phyloP scores from a whole-genome alignment of 2,329 filamentous ascomycete species.

The Parastagonospora nodorum region DNA sequence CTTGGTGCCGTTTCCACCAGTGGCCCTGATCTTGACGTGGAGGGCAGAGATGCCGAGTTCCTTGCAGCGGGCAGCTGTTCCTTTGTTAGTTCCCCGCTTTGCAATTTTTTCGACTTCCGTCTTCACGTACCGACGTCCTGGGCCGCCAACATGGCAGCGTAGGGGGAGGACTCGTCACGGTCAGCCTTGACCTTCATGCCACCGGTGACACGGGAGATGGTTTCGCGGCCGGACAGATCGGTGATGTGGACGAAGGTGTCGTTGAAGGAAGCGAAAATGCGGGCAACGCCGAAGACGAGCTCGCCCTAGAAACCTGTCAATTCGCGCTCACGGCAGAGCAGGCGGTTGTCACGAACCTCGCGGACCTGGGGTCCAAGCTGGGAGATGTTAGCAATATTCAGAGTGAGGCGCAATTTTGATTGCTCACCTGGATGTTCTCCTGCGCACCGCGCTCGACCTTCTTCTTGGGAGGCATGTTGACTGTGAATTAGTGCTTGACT shows the following conservation, averaged over 20 bases:
- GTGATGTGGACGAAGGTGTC: slow-evolving; percentile 87
- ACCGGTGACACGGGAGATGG: slow-evolving; percentile 99
- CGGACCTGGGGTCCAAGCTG: slow-evolving; percentile 89
- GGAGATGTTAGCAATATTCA: slow-evolving; percentile 55
- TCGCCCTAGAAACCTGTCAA: slow-evolving; percentile 65
- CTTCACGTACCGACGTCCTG: slow-evolving; percentile 67
- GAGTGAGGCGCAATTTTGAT: not conserved
- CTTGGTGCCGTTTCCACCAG: slow-evolving; percentile 99
- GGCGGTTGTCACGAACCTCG: slow-evolving; percentile 62
- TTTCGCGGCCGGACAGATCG: slow-evolving; percentile 98
- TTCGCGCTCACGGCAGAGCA: slow-evolving; percentile 14
- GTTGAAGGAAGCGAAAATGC: slow-evolving; percentile 87
- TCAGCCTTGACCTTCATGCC: slow-evolving; percentile 99
- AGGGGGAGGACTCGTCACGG: slow-evolving; percentile 99
- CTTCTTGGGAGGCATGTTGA: slow-evolving; percentile 85
- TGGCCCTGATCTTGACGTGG: slow-evolving; percentile 99
- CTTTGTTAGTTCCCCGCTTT: slow-evolving; percentile 48
- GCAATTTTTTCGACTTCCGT: not conserved
- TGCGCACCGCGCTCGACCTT: slow-evolving; percentile 75
- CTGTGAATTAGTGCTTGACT: slow-evolving; percentile 36
- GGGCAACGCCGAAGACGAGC: slow-evolving; percentile 96
- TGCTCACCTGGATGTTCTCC: slow-evolving; percentile 77
- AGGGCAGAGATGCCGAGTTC: slow-evolving; percentile 89
- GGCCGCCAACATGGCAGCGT: slow-evolving; percentile 99
- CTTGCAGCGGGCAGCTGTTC: slow-evolving; percentile 78